Evolutionary conservation across 768 basidiomycete species (phyloP).

Genomic region (Boletus tylopilopsis): DNA sequence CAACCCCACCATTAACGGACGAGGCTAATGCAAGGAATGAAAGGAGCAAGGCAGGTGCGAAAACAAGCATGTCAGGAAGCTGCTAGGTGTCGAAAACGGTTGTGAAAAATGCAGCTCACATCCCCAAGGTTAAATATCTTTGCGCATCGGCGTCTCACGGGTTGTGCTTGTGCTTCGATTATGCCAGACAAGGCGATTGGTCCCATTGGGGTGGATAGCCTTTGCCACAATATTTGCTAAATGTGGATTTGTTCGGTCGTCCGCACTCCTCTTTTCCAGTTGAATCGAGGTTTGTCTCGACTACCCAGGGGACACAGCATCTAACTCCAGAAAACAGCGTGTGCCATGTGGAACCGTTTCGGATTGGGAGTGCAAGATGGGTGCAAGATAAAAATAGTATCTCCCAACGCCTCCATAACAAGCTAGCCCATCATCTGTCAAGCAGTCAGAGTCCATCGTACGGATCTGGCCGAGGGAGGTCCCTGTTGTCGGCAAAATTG

Average conservation of each 20-base stretch:
- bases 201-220: not conserved
- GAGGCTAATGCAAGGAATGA: slow-evolving; percentile 11
- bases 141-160: not conserved
- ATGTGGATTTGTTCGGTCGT: not conserved
- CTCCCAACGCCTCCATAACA: not conserved
- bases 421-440: not conserved
- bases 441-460: slow-evolving; percentile 28
- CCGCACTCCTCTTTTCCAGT: not conserved
- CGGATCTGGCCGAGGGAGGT: slow-evolving; percentile 27
- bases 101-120: not conserved
- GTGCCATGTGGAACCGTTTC: not conserved
- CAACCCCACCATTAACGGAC: slow-evolving; percentile 2
- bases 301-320: slow-evolving; percentile 2
- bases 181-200: not conserved
- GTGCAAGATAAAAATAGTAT: not conserved
- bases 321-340: not conserved
- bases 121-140: slow-evolving; percentile 11
- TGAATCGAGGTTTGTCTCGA: not conserved
- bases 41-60: slow-evolving; percentile 8
- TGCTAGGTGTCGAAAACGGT: not conserved
- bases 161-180: not conserved
- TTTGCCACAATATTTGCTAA: not conserved
- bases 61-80: slow-evolving; percentile 8
- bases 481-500: slow-evolving; percentile 22
- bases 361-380: not conserved